A percentile compares a stretch with the other conserved stretches of the same genome.
phyloP scores from a whole-genome alignment of 306 rosid species.

The Pyrus pyrifolia region DNA sequence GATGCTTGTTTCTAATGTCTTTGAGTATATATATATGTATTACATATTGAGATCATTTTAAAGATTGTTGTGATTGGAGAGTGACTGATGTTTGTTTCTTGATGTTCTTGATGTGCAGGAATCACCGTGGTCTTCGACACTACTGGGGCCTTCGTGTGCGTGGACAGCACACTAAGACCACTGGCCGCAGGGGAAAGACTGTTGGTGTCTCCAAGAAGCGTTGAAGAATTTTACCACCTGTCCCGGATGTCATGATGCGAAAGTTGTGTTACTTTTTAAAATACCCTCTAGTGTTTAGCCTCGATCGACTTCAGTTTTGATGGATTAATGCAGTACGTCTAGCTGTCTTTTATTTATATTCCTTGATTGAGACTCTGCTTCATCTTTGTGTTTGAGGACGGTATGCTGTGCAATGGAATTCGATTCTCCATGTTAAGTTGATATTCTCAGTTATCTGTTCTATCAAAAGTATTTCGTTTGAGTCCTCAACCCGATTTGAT shows the following conservation, averaged over 20 bases:
- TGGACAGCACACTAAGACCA: conserved; percentile 98
- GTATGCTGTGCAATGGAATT: conserved; percentile 5
- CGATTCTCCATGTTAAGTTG: neutral
- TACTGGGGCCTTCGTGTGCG: conserved; percentile 99
- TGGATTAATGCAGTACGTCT: conserved; percentile 12
- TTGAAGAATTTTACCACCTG: conserved; percentile 9
- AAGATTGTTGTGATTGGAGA: neutral
- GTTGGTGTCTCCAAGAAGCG: conserved; percentile 99
- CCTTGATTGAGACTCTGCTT: neutral
- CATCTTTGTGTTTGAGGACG: conserved; percentile 10
- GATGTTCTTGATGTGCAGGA: conserved; percentile 40
- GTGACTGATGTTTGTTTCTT: neutral
- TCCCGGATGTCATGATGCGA: conserved; percentile 4
- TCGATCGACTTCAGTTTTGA: conserved; percentile 17
- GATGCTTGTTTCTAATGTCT: neutral
- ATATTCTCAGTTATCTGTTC: neutral
- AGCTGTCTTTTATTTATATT: conserved; percentile 1
- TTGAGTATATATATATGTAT: neutral
- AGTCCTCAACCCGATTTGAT: no score
- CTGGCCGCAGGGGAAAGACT: conserved; percentile 96
- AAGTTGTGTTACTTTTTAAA: conserved; percentile 12
- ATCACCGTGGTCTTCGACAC: conserved; percentile 97
- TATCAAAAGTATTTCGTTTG: no score
- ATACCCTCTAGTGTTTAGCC: conserved; percentile 13
- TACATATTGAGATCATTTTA: neutral